These are phyloP conservation scores for Penicillium rolfsii DNA, from an alignment of 2,329 filamentous ascomycete genomes.

Conservation along the genomic window DNA sequence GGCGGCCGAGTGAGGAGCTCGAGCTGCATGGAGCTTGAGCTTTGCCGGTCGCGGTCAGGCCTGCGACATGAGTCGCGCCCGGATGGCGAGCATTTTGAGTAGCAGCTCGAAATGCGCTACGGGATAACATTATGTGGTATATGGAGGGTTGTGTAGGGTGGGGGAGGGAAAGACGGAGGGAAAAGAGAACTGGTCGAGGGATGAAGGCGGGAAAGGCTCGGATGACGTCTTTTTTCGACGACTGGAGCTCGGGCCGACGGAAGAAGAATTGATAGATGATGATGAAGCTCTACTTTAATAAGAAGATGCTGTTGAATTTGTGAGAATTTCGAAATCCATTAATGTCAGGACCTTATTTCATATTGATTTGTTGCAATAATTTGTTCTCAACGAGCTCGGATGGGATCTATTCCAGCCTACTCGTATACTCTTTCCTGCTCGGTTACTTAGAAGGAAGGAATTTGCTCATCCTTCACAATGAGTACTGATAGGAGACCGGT, in stretches of 20 bases:
- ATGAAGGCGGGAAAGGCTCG: constrained; percentile 1
- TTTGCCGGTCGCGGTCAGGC: constrained; percentile 10
- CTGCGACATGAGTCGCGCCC: constrained; percentile 16
- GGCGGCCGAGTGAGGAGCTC: constrained; percentile 28
- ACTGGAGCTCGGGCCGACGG: constrained; percentile 23
- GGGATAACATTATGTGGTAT: constrained; percentile 35
- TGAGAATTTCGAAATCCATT: not conserved
- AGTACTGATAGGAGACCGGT: too few relatives aligned
- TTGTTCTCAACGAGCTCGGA: too few relatives aligned
- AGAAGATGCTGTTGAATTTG: not conserved
- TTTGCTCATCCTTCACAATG: too few relatives aligned
- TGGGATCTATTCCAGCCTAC: too few relatives aligned
- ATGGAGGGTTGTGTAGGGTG: not conserved
- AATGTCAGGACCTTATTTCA: too few relatives aligned
- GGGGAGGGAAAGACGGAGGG: not conserved
- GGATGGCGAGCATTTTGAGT: constrained; percentile 20
- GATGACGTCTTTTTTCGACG: constrained; percentile 23
- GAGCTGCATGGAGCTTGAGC: constrained; percentile 19
- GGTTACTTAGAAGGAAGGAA: too few relatives aligned
- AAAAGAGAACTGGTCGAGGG: constrained; percentile 2
- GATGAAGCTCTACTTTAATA: too few relatives aligned
- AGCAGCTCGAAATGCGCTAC: constrained; percentile 29
- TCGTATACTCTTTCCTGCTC: too few relatives aligned
- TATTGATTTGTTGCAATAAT: too few relatives aligned
- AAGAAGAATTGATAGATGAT: not conserved